phyloP scores from a whole-genome alignment of 2,329 filamentous ascomycete genomes.

The Kalmusia sp. region DNA sequence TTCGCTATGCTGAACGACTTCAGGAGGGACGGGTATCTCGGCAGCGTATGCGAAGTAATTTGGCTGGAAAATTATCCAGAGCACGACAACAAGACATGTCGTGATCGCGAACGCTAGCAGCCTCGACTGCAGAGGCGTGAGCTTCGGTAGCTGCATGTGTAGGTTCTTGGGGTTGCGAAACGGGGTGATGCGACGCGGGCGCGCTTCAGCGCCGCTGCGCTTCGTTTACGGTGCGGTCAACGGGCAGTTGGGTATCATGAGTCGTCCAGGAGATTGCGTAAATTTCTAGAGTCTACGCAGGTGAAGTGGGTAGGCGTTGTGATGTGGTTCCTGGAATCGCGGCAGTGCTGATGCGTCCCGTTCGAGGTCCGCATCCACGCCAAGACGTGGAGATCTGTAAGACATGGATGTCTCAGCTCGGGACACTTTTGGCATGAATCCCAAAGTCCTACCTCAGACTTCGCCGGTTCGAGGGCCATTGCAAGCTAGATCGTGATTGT shows the following conservation, averaged over 20 bases:
- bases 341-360: slow-evolving; percentile 8
- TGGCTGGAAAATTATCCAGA: slow-evolving; percentile 68
- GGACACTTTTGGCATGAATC: neutral
- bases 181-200: slow-evolving; percentile 13
- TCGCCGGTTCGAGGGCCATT: no score
- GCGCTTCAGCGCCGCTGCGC: slow-evolving; percentile 12
- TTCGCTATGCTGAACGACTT: slow-evolving; percentile 19
- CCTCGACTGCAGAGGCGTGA: slow-evolving; percentile 74
- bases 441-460: no score
- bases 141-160: slow-evolving; percentile 56
- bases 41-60: slow-evolving; percentile 65
- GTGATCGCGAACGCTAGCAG: slow-evolving; percentile 71
- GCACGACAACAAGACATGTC: slow-evolving; percentile 63
- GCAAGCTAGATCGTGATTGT: no score
- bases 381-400: slow-evolving; percentile 8
- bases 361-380: slow-evolving; percentile 6
- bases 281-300: neutral
- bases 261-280: neutral
- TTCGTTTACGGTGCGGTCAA: slow-evolving; percentile 6
- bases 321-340: slow-evolving; percentile 1
- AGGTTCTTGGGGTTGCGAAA: slow-evolving; percentile 8
- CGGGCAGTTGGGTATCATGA: slow-evolving; percentile 6
- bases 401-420: slow-evolving; percentile 4
- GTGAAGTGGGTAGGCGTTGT: neutral
- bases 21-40: slow-evolving; percentile 52